A percentile compares a stretch with the other conserved stretches of the same genome.
Conservation (phyloP, 768 basidiomycete genomes). For the Scleroderma citrinum region DNA sequence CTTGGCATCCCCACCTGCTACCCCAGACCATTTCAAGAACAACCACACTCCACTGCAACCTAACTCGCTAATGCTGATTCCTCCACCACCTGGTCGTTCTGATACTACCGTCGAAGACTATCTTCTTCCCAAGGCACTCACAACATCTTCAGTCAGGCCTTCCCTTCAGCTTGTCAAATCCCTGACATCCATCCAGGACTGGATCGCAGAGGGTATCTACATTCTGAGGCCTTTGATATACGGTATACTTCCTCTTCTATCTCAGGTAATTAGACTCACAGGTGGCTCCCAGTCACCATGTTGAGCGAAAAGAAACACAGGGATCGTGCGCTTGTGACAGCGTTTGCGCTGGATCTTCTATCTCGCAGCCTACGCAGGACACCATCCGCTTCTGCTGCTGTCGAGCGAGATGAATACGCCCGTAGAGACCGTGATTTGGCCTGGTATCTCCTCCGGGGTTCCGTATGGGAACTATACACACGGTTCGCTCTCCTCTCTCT, state of each 20-base stretch:
- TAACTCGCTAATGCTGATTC: slow-evolving; percentile 51
- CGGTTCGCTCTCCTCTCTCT: slow-evolving; percentile 36
- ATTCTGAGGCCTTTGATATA: slow-evolving; percentile 72
- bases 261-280: slow-evolving; percentile 2
- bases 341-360: slow-evolving; percentile 64
- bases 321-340: slow-evolving; percentile 58
- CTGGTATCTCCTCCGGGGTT: slow-evolving; percentile 82
- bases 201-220: slow-evolving; percentile 69
- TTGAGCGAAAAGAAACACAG: slow-evolving; percentile 18
- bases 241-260: slow-evolving; percentile 39
- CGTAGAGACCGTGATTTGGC: slow-evolving; percentile 74
- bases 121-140: slow-evolving; percentile 75
- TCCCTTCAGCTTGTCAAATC: slow-evolving; percentile 60
- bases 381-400: slow-evolving; percentile 51
- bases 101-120: slow-evolving; percentile 70
- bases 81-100: slow-evolving; percentile 44
- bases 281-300: slow-evolving; percentile 15
- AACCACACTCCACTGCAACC: slow-evolving; percentile 64
- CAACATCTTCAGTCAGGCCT: slow-evolving; percentile 64
- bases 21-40: slow-evolving; percentile 78
- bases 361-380: slow-evolving; percentile 69
- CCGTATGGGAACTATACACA: slow-evolving; percentile 79
- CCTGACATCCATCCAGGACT: slow-evolving; percentile 61
- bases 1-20: slow-evolving; percentile 48
- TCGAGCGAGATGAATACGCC: slow-evolving; percentile 77